phyloP scores from a whole-genome alignment of 2,329 filamentous ascomycete species.

The Colletotrichum sp. region DNA sequence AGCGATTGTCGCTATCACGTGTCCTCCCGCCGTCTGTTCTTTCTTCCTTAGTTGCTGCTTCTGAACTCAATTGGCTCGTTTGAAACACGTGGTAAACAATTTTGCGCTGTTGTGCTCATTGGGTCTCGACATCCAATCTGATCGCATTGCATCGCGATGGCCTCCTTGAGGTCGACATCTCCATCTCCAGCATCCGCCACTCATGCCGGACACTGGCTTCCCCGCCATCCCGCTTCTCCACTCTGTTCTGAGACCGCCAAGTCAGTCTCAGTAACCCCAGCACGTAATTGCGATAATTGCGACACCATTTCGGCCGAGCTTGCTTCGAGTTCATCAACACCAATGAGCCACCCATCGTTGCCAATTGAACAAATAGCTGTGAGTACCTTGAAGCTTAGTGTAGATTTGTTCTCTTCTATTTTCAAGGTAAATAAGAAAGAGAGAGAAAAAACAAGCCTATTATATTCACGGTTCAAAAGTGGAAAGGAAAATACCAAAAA shows the following conservation, averaged over 20 bases:
- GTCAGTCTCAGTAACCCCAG: background rate
- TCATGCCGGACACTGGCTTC: background rate
- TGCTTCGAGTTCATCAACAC: background rate
- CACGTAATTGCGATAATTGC: background rate
- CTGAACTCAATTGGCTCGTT: background rate
- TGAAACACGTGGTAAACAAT: background rate
- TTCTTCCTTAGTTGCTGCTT: background rate
- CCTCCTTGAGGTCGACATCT: background rate
- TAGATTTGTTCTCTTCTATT: too few species aligned
- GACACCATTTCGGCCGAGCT: background rate
- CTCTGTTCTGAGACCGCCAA: slow-evolving; percentile 4
- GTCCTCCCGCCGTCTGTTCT: background rate
- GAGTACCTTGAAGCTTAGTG: background rate
- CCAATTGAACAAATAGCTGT: rapidly evolving
- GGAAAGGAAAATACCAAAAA: background rate
- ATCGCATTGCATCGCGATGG: background rate
- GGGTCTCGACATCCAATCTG: background rate
- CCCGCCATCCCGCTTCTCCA: slow-evolving; percentile 4
- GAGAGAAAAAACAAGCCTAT: too few species aligned
- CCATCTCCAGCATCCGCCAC: background rate
- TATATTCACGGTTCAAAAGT: too few species aligned
- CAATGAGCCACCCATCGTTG: rapidly evolving
- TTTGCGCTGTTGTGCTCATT: background rate
- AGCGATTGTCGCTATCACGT: background rate
- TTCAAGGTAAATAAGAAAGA: too few species aligned